A percentile compares a stretch with the other conserved stretches of the same genome.
These are phyloP conservation scores for Cercospora beticola DNA, from an alignment of 2,329 filamentous ascomycete genomes.

Conservation along the genomic window DNA sequence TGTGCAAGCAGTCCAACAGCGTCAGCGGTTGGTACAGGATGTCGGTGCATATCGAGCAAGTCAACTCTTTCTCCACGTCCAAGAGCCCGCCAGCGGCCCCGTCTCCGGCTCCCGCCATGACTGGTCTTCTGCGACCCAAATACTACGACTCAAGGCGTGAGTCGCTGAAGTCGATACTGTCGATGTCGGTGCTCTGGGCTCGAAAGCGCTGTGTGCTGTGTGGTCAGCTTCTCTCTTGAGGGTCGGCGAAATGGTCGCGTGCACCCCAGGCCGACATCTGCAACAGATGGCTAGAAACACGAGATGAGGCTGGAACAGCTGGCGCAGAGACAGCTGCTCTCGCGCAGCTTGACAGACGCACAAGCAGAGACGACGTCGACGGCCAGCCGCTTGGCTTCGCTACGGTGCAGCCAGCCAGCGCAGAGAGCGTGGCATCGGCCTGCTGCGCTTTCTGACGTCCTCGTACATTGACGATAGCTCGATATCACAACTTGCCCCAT, in stretches of 20 bases:
- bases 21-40: constrained; percentile 46
- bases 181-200: background rate
- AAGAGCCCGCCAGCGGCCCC: constrained; percentile 23
- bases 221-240: background rate
- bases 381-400: constrained; percentile 1
- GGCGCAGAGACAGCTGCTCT: background rate
- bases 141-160: background rate
- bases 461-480: background rate
- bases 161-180: background rate
- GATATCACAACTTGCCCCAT: background rate
- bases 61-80: constrained; percentile 90
- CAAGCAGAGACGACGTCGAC: background rate
- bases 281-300: background rate
- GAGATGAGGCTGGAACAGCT: background rate
- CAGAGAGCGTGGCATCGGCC: constrained; percentile 5
- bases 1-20: constrained; percentile 50
- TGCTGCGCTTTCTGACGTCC: background rate
- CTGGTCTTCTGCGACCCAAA: background rate
- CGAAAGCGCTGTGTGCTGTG: constrained; percentile 6
- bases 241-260: too few relatives aligned
- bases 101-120: constrained; percentile 14
- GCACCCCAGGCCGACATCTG: background rate
- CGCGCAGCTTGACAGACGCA: background rate
- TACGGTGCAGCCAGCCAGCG: constrained; percentile 4
- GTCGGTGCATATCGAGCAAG: constrained; percentile 96